Evolutionary conservation across 1,284 basidiomycete species (phyloP).

Genomic region (Malassezia globosa): DNA sequence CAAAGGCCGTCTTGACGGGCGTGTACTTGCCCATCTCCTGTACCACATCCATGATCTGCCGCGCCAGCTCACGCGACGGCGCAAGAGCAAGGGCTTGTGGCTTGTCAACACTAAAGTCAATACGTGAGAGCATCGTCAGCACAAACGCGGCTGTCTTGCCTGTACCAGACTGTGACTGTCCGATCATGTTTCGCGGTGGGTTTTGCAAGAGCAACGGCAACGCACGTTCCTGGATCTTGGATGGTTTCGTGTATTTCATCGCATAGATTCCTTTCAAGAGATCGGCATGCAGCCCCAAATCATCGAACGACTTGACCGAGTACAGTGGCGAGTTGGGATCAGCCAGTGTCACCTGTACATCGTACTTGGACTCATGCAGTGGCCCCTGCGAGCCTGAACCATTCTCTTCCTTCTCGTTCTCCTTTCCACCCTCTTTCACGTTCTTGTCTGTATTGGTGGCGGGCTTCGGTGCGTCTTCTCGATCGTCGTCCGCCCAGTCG

Average conservation of each 20-base stretch:
- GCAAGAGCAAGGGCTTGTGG: conserved; percentile 55
- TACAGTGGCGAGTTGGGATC: conserved; percentile 91
- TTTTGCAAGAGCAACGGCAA: conserved; percentile 79
- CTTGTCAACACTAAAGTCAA: conserved; percentile 70
- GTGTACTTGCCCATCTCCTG: conserved; percentile 92
- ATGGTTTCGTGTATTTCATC: conserved; percentile 93
- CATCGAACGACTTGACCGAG: conserved; percentile 88
- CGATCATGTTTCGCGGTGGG: conserved; percentile 97
- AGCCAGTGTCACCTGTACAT: conserved; percentile 78
- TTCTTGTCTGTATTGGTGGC: conserved; percentile 1
- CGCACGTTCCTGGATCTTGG: conserved; percentile 96
- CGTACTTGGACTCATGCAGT: conserved; percentile 29
- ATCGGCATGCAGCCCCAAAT: conserved; percentile 55
- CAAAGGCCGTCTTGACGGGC: conserved; percentile 78
- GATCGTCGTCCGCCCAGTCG: conserved; percentile 9
- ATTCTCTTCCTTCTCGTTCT: too few relatives aligned
- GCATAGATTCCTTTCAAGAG: conserved; percentile 91
- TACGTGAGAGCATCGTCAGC: conserved; percentile 87
- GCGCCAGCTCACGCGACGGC: conserved; percentile 83
- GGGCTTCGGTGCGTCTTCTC: neutral
- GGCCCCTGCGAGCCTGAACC: neutral
- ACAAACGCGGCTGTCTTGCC: conserved; percentile 99
- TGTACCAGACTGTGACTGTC: conserved; percentile 96
- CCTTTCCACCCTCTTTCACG: neutral
- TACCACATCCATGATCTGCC: conserved; percentile 93